phyloP scores from a whole-genome alignment of 139 green algal species.

The Tetradesmus lagerheimii region DNA sequence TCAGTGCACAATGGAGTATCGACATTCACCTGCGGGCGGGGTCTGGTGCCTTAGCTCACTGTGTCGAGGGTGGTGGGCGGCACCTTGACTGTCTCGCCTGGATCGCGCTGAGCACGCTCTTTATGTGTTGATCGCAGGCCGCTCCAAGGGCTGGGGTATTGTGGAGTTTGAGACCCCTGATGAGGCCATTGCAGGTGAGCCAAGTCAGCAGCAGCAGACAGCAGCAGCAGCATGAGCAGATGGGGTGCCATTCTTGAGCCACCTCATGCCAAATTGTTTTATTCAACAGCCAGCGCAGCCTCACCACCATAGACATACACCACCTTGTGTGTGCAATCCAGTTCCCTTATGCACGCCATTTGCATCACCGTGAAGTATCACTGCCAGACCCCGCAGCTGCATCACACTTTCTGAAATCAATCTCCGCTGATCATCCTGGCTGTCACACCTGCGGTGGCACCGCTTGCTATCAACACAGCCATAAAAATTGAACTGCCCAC shows the following conservation, averaged over 20 bases:
- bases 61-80: background rate
- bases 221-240: background rate
- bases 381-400: too few relatives aligned
- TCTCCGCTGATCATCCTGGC: too few relatives aligned
- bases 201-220: background rate
- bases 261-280: too few relatives aligned
- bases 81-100: background rate
- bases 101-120: background rate
- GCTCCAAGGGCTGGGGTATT: slow-evolving; percentile 96
- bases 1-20: background rate
- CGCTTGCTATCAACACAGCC: too few relatives aligned
- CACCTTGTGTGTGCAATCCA: too few relatives aligned
- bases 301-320: too few relatives aligned
- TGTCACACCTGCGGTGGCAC: too few relatives aligned
- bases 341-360: too few relatives aligned
- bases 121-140: slow-evolving; percentile 62
- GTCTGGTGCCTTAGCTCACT: background rate
- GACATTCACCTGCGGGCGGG: background rate
- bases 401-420: too few relatives aligned
- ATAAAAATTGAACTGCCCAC: too few relatives aligned
- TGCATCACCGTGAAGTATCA: too few relatives aligned
- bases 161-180: slow-evolving; percentile 92
- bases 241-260: background rate
- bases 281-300: too few relatives aligned
- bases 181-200: slow-evolving; percentile 66